Conservation (phyloP, 148 eudicot species). For the Vaccinium darrowii region DNA sequence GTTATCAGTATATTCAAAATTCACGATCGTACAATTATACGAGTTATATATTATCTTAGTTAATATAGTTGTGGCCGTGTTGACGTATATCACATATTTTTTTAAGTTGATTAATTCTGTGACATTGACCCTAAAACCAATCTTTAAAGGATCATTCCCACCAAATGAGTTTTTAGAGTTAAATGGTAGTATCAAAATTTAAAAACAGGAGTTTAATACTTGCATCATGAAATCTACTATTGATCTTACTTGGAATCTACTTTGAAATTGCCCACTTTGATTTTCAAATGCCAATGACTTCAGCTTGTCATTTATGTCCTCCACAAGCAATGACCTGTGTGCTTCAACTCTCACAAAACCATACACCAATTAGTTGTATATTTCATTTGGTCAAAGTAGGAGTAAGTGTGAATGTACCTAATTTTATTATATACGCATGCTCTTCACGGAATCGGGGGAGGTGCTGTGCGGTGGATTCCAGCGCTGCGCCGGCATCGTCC, state of each 20-base stretch:
- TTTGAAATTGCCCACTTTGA: background rate
- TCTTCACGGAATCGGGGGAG: background rate
- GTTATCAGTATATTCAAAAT: too few relatives aligned
- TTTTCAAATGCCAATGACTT: background rate
- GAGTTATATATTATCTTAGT: too few relatives aligned
- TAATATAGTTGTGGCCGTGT: background rate
- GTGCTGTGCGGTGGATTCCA: too few relatives aligned
- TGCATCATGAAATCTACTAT: background rate
- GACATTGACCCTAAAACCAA: conserved; percentile 9
- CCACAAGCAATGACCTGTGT: conserved; percentile 13
- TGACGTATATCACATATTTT: background rate
- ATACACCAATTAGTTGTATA: too few relatives aligned
- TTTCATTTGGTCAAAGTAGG: background rate
- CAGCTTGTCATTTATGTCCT: background rate
- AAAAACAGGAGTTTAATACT: background rate
- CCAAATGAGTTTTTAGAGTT: background rate
- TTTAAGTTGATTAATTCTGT: conserved; percentile 8
- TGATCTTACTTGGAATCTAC: background rate
- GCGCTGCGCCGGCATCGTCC: too few relatives aligned
- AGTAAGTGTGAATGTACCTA: background rate
- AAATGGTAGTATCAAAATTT: background rate
- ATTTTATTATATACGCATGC: background rate
- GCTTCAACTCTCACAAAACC: background rate
- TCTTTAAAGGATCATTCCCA: background rate
- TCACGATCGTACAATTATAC: too few relatives aligned